These are phyloP conservation scores for Chenopodium formosanum DNA, from an alignment of 148 eudicot species.

Conservation along the genomic window DNA sequence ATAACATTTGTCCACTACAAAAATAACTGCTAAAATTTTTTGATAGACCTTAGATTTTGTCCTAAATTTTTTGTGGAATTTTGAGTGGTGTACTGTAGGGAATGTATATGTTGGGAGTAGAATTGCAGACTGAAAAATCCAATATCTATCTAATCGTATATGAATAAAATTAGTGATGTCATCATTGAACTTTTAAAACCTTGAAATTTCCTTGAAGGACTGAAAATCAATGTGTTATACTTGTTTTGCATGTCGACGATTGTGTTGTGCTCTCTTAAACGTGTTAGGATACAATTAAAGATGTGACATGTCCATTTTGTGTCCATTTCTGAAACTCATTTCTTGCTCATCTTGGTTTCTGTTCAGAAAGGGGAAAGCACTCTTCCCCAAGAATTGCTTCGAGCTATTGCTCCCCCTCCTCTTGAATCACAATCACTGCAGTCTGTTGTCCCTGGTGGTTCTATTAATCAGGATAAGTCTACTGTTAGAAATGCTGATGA, in stretches of 20 bases:
- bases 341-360: too few relatives aligned
- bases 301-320: slow-evolving; percentile 16
- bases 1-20: not conserved
- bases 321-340: too few relatives aligned
- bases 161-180: not conserved
- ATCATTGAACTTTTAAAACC: not conserved
- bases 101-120: too few relatives aligned
- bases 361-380: slow-evolving; percentile 85
- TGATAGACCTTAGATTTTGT: not conserved
- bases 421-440: slow-evolving; percentile 67
- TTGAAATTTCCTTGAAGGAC: not conserved
- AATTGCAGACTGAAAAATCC: not conserved
- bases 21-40: not conserved
- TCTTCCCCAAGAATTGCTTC: slow-evolving; percentile 86
- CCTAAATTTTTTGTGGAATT: not conserved
- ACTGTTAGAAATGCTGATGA: slow-evolving; percentile 48
- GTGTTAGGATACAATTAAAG: not conserved
- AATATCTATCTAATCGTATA: not conserved
- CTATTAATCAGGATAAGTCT: slow-evolving; percentile 49
- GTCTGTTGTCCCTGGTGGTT: slow-evolving; percentile 43
- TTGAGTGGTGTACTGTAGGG: not conserved
- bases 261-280: not conserved
- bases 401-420: slow-evolving; percentile 81
- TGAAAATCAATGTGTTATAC: not conserved
- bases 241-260: not conserved